phyloP scores from a whole-genome alignment of 2,329 filamentous ascomycete species.

The Kalmusia sp. region DNA sequence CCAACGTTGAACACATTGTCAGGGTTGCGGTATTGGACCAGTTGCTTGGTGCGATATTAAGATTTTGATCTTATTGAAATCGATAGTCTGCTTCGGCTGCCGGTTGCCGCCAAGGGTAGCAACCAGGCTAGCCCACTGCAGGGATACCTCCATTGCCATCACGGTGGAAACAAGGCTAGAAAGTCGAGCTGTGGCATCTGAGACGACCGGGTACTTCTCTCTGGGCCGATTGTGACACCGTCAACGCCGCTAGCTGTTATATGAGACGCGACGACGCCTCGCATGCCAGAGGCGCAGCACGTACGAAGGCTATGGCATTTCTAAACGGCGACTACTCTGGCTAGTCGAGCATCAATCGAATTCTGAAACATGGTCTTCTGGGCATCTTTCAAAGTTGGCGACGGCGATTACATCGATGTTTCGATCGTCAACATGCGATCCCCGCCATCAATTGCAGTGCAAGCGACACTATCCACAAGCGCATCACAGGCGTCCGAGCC shows the following conservation, averaged over 20 bases:
- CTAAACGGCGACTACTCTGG: no score
- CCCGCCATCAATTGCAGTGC: no score
- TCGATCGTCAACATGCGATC: no score
- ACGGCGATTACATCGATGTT: no score
- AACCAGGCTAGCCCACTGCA: slow-evolving; percentile 1
- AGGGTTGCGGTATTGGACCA: background rate
- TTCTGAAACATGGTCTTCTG: no score
- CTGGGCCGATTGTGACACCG: background rate
- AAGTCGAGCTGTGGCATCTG: background rate
- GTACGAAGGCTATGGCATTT: no score
- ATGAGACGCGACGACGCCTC: background rate
- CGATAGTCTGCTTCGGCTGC: slow-evolving; percentile 7
- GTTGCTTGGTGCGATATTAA: background rate
- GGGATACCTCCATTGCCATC: background rate
- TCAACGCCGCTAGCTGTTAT: background rate
- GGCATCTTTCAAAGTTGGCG: no score
- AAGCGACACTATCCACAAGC: no score
- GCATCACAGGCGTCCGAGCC: no score
- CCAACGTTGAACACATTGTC: background rate
- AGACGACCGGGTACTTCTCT: background rate
- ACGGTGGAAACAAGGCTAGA: background rate
- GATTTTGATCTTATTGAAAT: slow-evolving; percentile 1
- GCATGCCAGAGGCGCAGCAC: no score
- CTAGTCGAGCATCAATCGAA: no score
- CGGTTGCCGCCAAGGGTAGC: background rate